Conservation (phyloP, 2,329 filamentous ascomycete species). For the Curvularia verruculosa region DNA sequence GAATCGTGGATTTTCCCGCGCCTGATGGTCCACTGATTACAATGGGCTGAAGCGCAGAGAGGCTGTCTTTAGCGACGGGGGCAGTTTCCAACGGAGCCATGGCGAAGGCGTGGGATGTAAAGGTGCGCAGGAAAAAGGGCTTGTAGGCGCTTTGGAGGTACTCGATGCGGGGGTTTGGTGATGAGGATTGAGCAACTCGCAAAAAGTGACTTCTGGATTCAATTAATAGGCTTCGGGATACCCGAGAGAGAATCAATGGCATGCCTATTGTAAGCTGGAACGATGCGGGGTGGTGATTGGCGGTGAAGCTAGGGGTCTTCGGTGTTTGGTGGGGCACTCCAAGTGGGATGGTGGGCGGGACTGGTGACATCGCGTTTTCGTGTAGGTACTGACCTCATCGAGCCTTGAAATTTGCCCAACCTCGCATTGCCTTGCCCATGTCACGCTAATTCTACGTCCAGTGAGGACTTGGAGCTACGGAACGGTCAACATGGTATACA, state of each 20-base stretch:
- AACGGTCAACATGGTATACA: slow-evolving; percentile 9
- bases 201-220: slow-evolving; percentile 10
- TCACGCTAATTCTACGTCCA: background rate
- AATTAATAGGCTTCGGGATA: slow-evolving; percentile 16
- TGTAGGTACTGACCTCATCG: slow-evolving; percentile 38
- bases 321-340: slow-evolving; percentile 30
- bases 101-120: slow-evolving; percentile 20
- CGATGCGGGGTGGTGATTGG: slow-evolving; percentile 38
- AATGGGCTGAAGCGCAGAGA: slow-evolving; percentile 58
- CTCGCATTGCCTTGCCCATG: slow-evolving; percentile 8
- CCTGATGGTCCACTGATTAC: slow-evolving; percentile 82
- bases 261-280: slow-evolving; percentile 24
- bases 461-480: slow-evolving; percentile 2
- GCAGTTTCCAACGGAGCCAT: slow-evolving; percentile 35
- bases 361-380: slow-evolving; percentile 41
- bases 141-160: slow-evolving; percentile 5
- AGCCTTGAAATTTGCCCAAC: slow-evolving; percentile 11
- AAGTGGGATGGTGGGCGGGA: slow-evolving; percentile 27
- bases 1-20: slow-evolving; percentile 81
- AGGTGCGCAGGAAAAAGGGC: slow-evolving; percentile 6
- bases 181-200: slow-evolving; percentile 6
- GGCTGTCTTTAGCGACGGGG: slow-evolving; percentile 25
- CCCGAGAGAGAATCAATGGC: slow-evolving; percentile 33
- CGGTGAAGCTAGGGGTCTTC: slow-evolving; percentile 30
- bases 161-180: slow-evolving; percentile 9